These are phyloP conservation scores for Xerocomellus intermedius DNA, from an alignment of 768 basidiomycete genomes.

Conservation along the genomic window DNA sequence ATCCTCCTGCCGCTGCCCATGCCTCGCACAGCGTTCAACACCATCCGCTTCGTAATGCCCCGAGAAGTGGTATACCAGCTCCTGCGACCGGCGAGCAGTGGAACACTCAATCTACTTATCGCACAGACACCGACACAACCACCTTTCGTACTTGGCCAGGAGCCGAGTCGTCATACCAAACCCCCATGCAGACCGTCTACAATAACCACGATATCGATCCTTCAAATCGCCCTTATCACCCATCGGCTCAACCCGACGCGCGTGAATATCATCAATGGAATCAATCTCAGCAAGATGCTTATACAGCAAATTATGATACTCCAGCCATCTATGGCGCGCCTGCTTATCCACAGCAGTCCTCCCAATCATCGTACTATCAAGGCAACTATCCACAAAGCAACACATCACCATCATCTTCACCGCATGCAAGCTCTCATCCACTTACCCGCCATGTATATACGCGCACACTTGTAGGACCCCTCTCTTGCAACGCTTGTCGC, in stretches of 20 bases:
- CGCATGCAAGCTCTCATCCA: conserved; percentile 38
- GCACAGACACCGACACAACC: conserved; percentile 30
- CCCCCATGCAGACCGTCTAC: conserved; percentile 27
- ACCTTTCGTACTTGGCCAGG: conserved; percentile 53
- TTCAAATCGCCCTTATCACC: conserved; percentile 33
- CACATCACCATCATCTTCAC: conserved; percentile 26
- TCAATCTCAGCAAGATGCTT: conserved; percentile 26
- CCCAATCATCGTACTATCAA: conserved; percentile 33
- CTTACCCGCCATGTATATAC: conserved; percentile 73
- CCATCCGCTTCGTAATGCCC: conserved; percentile 46
- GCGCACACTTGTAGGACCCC: conserved; percentile 85
- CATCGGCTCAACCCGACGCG: conserved; percentile 37
- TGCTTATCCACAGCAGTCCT: conserved; percentile 28
- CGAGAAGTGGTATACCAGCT: conserved; percentile 21
- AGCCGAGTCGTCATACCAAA: conserved; percentile 38
- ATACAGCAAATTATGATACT: conserved; percentile 26
- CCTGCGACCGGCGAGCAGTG: conserved; percentile 20
- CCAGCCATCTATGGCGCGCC: conserved; percentile 24
- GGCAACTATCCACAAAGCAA: conserved; percentile 24
- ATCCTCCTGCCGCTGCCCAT: conserved; percentile 35
- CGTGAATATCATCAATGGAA: conserved; percentile 36
- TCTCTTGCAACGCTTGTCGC: conserved; percentile 83
- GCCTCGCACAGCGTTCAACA: conserved; percentile 42
- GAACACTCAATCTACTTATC: conserved; percentile 25
- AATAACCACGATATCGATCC: conserved; percentile 39